Percentiles rank a stretch among this genome's conserved stretches.
These are phyloP conservation scores for Ophiostoma himal-ulmi DNA, from an alignment of 2,329 filamentous ascomycete genomes.

Conservation along the genomic window DNA sequence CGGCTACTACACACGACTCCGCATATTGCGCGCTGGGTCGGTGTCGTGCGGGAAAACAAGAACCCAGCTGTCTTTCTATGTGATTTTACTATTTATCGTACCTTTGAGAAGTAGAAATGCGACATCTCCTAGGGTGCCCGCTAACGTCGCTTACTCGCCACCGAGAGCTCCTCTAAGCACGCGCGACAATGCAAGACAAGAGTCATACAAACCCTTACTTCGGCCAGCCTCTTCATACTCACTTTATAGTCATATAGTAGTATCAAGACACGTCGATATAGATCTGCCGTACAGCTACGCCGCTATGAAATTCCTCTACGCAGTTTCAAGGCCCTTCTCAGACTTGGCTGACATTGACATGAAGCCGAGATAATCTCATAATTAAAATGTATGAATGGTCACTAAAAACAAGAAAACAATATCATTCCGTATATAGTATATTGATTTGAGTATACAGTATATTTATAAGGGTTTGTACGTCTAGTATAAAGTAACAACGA, in stretches of 20 bases:
- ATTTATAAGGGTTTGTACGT: too few relatives aligned
- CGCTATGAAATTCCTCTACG: too few relatives aligned
- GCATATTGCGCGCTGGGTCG: background rate
- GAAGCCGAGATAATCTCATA: too few relatives aligned
- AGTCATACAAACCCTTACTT: background rate
- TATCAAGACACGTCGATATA: background rate
- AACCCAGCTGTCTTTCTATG: background rate
- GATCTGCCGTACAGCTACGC: too few relatives aligned
- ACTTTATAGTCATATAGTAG: too few relatives aligned
- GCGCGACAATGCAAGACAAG: background rate
- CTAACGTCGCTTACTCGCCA: background rate
- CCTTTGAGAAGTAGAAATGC: background rate
- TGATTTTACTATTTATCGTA: background rate
- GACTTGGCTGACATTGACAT: too few relatives aligned
- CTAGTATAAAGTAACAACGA: too few relatives aligned
- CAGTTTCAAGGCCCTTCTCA: too few relatives aligned
- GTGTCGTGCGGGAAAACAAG: background rate
- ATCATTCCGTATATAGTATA: too few relatives aligned
- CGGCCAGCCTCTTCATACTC: background rate
- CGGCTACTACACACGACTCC: background rate
- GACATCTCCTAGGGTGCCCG: background rate
- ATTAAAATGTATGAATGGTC: too few relatives aligned
- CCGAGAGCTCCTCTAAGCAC: background rate
- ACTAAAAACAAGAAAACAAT: too few relatives aligned
- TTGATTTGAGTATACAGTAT: too few relatives aligned